A percentile compares a stretch with the other conserved stretches of the same genome.
These are phyloP conservation scores for Phalaenopsis equestris DNA, from an alignment of 106 monocot species.

Conservation along the genomic window DNA sequence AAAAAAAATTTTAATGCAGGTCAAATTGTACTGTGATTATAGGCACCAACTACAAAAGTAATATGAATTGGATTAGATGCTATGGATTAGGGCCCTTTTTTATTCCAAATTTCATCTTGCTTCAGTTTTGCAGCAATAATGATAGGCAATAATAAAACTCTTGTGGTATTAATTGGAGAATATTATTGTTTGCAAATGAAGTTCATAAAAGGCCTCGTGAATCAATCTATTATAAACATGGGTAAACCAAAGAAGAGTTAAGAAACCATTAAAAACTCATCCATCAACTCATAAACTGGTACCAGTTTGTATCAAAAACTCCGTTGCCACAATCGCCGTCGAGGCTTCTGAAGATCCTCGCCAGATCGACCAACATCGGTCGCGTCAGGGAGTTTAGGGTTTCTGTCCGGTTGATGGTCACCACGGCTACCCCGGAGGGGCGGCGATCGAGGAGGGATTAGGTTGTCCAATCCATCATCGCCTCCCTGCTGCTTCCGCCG, in stretches of 20 bases:
- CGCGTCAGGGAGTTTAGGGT: conserved; percentile 87
- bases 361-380: conserved; percentile 66
- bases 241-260: neutral
- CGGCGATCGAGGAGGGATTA: conserved; percentile 43
- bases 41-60: neutral
- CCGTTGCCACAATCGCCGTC: conserved; percentile 28
- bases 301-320: neutral
- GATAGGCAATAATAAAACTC: neutral
- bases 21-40: neutral
- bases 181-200: neutral
- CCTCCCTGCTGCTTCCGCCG: too few relatives aligned
- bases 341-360: conserved; percentile 42
- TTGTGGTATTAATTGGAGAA: neutral
- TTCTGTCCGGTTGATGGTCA: conserved; percentile 77
- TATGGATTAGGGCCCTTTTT: neutral
- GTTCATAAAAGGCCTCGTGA: neutral
- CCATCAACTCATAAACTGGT: neutral
- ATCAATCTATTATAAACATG: neutral
- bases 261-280: neutral
- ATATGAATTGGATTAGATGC: neutral
- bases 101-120: neutral
- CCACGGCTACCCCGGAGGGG: conserved; percentile 41
- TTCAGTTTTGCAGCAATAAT: neutral
- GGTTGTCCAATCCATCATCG: neutral
- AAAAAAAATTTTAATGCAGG: neutral